These are phyloP conservation scores for Grifola frondosa DNA, from an alignment of 1,284 basidiomycete genomes.

Conservation along the genomic window DNA sequence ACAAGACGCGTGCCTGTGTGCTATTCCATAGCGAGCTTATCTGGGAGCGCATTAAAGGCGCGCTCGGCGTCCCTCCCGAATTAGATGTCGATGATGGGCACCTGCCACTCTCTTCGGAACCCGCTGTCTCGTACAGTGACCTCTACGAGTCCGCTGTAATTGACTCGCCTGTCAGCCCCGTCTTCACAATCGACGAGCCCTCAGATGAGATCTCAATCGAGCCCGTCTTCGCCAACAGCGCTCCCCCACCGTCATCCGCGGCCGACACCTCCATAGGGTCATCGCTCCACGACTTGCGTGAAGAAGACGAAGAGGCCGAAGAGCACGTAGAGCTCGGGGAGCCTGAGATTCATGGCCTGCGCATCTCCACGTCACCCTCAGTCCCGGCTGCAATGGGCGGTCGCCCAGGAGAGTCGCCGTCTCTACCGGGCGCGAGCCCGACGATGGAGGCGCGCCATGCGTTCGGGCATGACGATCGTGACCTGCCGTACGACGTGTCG, in stretches of 20 bases:
- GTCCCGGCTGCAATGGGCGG: conserved; percentile 17
- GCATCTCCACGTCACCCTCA: conserved; percentile 48
- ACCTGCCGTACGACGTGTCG: conserved; percentile 29
- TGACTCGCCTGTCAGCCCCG: conserved; percentile 10
- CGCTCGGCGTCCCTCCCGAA: conserved; percentile 74
- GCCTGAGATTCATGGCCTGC: conserved; percentile 53
- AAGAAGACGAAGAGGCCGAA: conserved; percentile 27
- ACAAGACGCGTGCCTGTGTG: conserved; percentile 64
- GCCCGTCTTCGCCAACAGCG: conserved; percentile 26
- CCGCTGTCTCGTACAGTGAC: conserved; percentile 11
- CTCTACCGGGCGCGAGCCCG: conserved; percentile 16
- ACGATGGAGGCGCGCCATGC: conserved; percentile 9
- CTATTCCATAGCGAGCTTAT: conserved; percentile 71
- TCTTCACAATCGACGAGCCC: conserved; percentile 19
- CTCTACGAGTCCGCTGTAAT: conserved; percentile 19
- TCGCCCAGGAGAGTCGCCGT: conserved; percentile 10
- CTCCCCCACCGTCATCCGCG: conserved; percentile 18
- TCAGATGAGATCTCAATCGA: conserved; percentile 34
- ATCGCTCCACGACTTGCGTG: conserved; percentile 25
- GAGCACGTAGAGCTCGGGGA: conserved; percentile 15
- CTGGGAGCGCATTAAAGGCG: conserved; percentile 80
- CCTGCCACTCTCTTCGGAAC: conserved; percentile 9
- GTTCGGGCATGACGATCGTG: conserved; percentile 13
- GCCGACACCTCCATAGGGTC: too few relatives aligned
- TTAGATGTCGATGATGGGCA: conserved; percentile 58